Evolutionary conservation across 306 rosid species (phyloP), one percentile per base, ranked within the genome.

Genomic region (Begonia loranthoides): DNA sequence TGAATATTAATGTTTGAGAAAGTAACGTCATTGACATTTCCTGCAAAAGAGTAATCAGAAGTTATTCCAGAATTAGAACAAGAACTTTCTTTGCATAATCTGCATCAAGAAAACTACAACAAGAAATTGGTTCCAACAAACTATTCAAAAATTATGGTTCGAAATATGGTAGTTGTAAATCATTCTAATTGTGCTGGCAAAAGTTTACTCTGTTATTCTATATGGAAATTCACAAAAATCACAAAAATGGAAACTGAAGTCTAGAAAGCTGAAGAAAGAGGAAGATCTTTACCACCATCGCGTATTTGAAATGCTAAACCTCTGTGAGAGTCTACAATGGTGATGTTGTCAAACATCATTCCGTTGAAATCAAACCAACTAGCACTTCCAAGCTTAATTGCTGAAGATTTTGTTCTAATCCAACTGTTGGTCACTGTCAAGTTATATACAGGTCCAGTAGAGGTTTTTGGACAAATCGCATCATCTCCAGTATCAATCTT

Each of bases 401-500:
- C 97, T 8, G 87, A 84, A 52, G 97, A 88, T 61, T 88, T 88
- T 50, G 87, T 73, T 45, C 93, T 75, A 57, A 89, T 89, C 95
- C 95, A 89, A 75, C 70, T 66, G 56, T 89, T 39, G 0, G 87
- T 79, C 17, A 60, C 93, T 0, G 87, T 89, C 15, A 89, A 67
- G 63, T 84, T 84, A 65, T 71, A 66, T 12, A 89, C 71, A 14
- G 97, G 84, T 41, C 84, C 82, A 9, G 79, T 65, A 56, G 41
- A 79, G 10, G 97, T 69, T 72, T 89, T 89, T 9, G 95, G 94
- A 70, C 95, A 84, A 59, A 89, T 82, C 15, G 94, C 97, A 75
- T 89, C 97, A 59, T 89, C 97, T 17, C 95, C 94, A 6, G 95
- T 89, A 60, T 89, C 74, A 6, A 89, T 89, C 73, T 73, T 87